Evolutionary conservation across 2,329 filamentous ascomycete genomes (phyloP).

Genomic region (Apiospora arundinis): DNA sequence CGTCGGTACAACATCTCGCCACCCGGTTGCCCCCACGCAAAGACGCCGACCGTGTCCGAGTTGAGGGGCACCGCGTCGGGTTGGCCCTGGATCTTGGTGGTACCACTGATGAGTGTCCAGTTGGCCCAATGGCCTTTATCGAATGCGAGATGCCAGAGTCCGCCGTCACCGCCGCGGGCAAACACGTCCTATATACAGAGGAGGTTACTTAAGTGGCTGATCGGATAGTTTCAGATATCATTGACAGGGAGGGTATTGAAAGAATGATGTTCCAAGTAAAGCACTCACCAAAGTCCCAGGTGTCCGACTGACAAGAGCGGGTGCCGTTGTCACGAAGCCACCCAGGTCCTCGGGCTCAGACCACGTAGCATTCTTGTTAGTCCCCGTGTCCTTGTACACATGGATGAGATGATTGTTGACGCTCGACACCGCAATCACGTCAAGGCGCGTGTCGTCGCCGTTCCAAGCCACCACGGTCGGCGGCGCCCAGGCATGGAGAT

Average conservation of each 20-base stretch:
- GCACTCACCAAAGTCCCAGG: background rate
- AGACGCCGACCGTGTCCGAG: background rate
- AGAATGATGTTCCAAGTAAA: no score
- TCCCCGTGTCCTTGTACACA: background rate
- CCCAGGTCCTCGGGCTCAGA: conserved; percentile 5
- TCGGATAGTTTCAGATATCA: no score
- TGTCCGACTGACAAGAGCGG: background rate
- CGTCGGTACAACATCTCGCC: conserved; percentile 11
- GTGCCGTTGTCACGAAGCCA: conserved; percentile 14
- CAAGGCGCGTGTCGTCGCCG: background rate
- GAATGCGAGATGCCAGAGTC: conserved; percentile 11
- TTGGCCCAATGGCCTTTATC: background rate
- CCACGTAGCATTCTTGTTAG: background rate
- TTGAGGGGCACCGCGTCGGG: background rate
- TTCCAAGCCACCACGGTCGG: conserved; percentile 9
- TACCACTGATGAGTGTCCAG: background rate
- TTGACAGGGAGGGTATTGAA: no score
- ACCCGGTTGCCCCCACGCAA: background rate
- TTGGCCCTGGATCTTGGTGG: conserved; percentile 12
- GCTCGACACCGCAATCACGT: conserved; percentile 4
- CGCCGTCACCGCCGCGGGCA: background rate
- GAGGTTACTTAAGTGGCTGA: no score
- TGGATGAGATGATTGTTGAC: conserved; percentile 19
- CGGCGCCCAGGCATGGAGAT: no score
- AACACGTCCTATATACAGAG: conserved; percentile 9